Conservation (phyloP, 345 rosid species). For the Dipteronia dyeriana region DNA sequence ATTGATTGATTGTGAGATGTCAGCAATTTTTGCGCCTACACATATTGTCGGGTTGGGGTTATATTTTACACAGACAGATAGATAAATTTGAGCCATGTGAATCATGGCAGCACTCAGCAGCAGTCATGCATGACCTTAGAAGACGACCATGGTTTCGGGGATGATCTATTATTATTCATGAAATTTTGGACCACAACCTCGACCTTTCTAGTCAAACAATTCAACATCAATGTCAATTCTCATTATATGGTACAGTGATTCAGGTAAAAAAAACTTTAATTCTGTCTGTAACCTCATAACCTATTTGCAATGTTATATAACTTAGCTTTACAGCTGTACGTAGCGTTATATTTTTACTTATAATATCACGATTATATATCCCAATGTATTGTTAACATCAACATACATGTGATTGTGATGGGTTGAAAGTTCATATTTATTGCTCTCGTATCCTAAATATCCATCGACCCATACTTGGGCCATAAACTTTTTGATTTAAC, state of each 20-base stretch:
- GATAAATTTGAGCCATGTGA: slow-evolving; percentile 17
- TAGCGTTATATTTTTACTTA: too few species aligned
- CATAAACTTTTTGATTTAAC: too few species aligned
- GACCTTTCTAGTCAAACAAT: not conserved
- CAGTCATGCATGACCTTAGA: not conserved
- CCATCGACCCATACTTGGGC: too few species aligned
- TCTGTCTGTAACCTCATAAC: too few species aligned
- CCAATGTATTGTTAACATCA: too few species aligned
- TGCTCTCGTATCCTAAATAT: too few species aligned
- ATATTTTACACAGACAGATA: not conserved
- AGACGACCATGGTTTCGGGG: not conserved
- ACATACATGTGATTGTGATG: too few species aligned
- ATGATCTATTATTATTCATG: not conserved
- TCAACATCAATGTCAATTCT: not conserved
- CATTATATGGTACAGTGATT: not conserved
- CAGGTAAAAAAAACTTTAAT: too few species aligned
- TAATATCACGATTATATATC: too few species aligned
- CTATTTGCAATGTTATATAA: too few species aligned
- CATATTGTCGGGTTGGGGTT: slow-evolving; percentile 4
- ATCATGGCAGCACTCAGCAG: not conserved
- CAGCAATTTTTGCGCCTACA: slow-evolving; percentile 8
- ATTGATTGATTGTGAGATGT: slow-evolving; percentile 4
- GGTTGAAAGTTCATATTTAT: too few species aligned
- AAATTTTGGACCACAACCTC: slow-evolving; percentile 20
- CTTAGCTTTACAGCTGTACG: too few species aligned